Evolutionary conservation across 305 asterid genomes (phyloP).

Genomic region (Fraxinus paxiana): DNA sequence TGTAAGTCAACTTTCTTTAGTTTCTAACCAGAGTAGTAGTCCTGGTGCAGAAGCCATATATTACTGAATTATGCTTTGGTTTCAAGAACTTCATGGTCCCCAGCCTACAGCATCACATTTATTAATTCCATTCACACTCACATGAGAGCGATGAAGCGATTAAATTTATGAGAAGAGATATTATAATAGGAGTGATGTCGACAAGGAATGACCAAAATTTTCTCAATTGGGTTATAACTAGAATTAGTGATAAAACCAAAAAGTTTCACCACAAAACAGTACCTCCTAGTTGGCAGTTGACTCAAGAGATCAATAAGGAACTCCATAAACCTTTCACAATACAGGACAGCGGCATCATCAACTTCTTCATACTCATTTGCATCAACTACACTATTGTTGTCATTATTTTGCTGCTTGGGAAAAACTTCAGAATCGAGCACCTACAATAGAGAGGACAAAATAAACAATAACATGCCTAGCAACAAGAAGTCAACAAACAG

Average conservation of each 20-base stretch:
- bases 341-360: conserved; percentile 70
- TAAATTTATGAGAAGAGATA: neutral
- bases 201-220: neutral
- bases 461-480: conserved; percentile 31
- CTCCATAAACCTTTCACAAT: conserved; percentile 96
- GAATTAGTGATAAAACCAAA: neutral
- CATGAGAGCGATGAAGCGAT: neutral
- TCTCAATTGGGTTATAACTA: neutral
- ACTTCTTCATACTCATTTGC: conserved; percentile 38
- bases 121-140: conserved; percentile 17
- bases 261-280: conserved; percentile 10
- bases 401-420: conserved; percentile 32
- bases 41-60: neutral
- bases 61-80: neutral
- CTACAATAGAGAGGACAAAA: conserved; percentile 37
- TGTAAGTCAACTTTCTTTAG: neutral
- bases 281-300: conserved; percentile 98
- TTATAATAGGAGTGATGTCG: neutral
- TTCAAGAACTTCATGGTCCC: neutral
- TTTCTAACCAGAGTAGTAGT: neutral
- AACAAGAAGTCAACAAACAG: conserved; percentile 1
- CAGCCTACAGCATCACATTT: neutral
- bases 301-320: conserved; percentile 97
- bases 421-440: conserved; percentile 83
- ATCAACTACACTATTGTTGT: conserved; percentile 35